phyloP scores from a whole-genome alignment of 768 basidiomycete species.

The Zangia roseola region DNA sequence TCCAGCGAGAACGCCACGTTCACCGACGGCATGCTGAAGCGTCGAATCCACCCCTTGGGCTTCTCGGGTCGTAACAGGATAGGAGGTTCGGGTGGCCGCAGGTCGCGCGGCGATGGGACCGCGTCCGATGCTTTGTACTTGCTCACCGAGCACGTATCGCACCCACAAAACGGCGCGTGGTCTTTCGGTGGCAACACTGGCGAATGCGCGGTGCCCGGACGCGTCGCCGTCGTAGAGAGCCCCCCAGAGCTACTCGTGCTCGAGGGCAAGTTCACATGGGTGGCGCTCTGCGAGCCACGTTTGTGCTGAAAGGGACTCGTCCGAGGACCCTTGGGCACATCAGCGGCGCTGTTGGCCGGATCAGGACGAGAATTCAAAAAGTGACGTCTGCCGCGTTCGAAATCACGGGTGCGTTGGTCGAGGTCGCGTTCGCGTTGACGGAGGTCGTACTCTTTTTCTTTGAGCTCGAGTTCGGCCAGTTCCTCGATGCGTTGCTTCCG shows the following conservation, averaged over 20 bases:
- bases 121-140: constrained; percentile 46
- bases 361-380: constrained; percentile 36
- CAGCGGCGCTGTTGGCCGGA: constrained; percentile 26
- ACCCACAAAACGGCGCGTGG: constrained; percentile 68
- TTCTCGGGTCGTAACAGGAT: constrained; percentile 52
- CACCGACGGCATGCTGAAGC: constrained; percentile 74
- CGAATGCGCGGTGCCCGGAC: constrained; percentile 28
- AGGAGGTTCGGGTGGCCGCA: constrained; percentile 44
- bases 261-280: constrained; percentile 25
- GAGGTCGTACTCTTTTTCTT: constrained; percentile 55
- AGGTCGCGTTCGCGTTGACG: constrained; percentile 55
- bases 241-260: constrained; percentile 8
- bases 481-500: constrained; percentile 48
- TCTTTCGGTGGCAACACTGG: constrained; percentile 30
- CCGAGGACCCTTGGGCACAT: constrained; percentile 29
- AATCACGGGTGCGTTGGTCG: constrained; percentile 49
- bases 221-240: constrained; percentile 2
- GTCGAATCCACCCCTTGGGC: constrained; percentile 71
- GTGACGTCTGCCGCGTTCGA: constrained; percentile 54
- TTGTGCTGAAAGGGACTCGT: constrained; percentile 25
- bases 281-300: constrained; percentile 30
- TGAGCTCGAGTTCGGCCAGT: constrained; percentile 48
- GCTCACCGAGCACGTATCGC: constrained; percentile 57
- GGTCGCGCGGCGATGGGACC: constrained; percentile 30
- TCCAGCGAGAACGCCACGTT: constrained; percentile 61